These are phyloP conservation scores for Graphiopsis chlorocephala DNA, from an alignment of 2,329 filamentous ascomycete genomes.

Conservation along the genomic window DNA sequence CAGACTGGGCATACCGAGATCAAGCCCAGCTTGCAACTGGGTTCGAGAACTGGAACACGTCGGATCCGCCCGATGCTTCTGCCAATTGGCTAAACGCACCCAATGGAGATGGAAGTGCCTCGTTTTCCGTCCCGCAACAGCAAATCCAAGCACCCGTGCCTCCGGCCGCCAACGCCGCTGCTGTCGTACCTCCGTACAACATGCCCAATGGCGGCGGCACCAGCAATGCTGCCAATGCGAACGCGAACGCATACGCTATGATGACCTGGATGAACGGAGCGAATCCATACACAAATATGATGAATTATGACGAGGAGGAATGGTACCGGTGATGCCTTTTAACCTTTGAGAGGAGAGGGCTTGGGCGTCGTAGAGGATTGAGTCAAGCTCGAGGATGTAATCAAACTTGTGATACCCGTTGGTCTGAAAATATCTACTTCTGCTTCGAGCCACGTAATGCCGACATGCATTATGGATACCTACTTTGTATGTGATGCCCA, in stretches of 20 bases:
- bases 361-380: background rate
- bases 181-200: background rate
- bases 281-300: slow-evolving; percentile 29
- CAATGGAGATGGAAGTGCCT: background rate
- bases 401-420: background rate
- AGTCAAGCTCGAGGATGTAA: background rate
- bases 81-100: background rate
- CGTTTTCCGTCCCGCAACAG: slow-evolving; percentile 1
- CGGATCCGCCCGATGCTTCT: background rate
- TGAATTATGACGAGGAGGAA: slow-evolving; percentile 40
- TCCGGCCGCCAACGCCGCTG: background rate
- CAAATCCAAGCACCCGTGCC: background rate
- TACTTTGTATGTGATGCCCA: no score
- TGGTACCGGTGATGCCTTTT: slow-evolving; percentile 40
- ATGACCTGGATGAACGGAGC: slow-evolving; percentile 28
- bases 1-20: slow-evolving; percentile 61
- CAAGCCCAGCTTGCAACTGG: slow-evolving; percentile 60
- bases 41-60: slow-evolving; percentile 60
- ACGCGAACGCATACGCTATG: slow-evolving; percentile 18
- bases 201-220: background rate
- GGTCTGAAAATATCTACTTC: background rate
- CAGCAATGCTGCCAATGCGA: background rate
- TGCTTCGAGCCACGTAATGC: background rate
- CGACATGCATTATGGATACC: no score
- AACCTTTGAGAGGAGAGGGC: background rate